Base-by-base conservation (phyloP, 495 filamentous ascomycete species). In the Aspergillus nidulans region DNA sequence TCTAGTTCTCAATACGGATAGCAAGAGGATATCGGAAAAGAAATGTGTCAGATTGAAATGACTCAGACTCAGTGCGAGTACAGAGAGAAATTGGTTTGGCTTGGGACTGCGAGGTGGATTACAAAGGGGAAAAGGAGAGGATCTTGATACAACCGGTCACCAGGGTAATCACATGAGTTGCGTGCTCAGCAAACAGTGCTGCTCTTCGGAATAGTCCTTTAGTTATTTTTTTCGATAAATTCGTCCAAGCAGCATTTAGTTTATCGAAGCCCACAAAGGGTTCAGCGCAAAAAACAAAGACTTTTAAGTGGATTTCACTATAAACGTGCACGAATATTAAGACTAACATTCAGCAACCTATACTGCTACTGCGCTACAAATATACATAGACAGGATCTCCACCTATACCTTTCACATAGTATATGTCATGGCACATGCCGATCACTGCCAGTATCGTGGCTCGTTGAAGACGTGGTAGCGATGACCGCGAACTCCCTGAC, bases 391-490 rank as follows among this genome's bases (percentile, higher is more conserved):
- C 6, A 12, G 15, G 9, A 34, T 34, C 2, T 34, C n/a, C 15
- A 34, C 9, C 2, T 34, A 34, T 34, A 12, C 15, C 30, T 13
- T 4, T 13, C 36, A 18, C 8, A 39, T 36, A 39, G 15, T 16
- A 39, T 13, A 16, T 8, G 36, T 16, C 15, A 16, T 13, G 30
- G 10, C 13, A 18, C 15, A 39, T 18, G 15, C 20, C 6, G n/a
- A 38, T 49, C 20, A 77, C 60, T 74, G 72, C 70, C 69, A 81
- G 63, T 91, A 97, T 68, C 90, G 81, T 49, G 94, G 94, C 75
- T 94, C 88, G 54, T 96, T 81, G 68, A 99, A 97, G 21, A 97
- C 95, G 73, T 99, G 95, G 71, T 97, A 99, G 34, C 76, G 74
- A 73, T 99, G 95, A 9, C 89, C 95, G 59, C 94, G 77, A 9